Base-by-base conservation (phyloP, 352 stramenopile species). In the Elongisporangium anandrum region DNA sequence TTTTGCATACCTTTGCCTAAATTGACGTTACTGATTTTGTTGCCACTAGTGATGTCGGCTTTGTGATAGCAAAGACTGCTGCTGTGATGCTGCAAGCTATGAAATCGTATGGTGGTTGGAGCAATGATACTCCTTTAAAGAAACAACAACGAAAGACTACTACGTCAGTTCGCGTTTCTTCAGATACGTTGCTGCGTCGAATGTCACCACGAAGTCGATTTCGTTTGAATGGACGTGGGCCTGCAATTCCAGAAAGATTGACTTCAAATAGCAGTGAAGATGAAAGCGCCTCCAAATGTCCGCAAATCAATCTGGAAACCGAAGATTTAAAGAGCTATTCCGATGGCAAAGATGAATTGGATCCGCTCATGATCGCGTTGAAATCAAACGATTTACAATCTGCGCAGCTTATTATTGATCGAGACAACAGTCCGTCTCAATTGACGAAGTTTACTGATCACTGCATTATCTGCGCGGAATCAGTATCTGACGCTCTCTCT, bases 51-150 rank as follows among this genome's bases (percentile, higher is more conserved):
- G 81, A 90, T 63, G 82, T 88, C 59, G 78, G 81, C 0, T 84
- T 90, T 70, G 66, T 88, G 7, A 70, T 90, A 24, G 73, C 78
- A 4, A 79, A 72, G 63, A 72, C 55, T 9, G 77, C 81, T 10
- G 74, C 74, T 1, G 64, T 69, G 10, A 77, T 87, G 22, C 71
- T 84, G 16, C 65, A 75, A n/a, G 85, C 88, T n/a, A 71, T 81
- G 17, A 81, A 61, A 20, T 72, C 75, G 4, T 88, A 88, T 48
- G 73, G 69, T 3, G 76, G 70, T 19, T 88, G 78, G 78, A 67
- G 64, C 13, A 60, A 69, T 4, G 55, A 41, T 9, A 48, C 59
- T 17, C 29, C 23, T 13, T 60, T 52, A 0, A 59, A 61, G n/a
- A 53, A 54, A 45, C 47, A 62, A 24, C 38, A 48, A 1, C 61